Evolutionary conservation across 176 grass and related monocot species (phyloP).

Genomic region (Triticum monococcum): DNA sequence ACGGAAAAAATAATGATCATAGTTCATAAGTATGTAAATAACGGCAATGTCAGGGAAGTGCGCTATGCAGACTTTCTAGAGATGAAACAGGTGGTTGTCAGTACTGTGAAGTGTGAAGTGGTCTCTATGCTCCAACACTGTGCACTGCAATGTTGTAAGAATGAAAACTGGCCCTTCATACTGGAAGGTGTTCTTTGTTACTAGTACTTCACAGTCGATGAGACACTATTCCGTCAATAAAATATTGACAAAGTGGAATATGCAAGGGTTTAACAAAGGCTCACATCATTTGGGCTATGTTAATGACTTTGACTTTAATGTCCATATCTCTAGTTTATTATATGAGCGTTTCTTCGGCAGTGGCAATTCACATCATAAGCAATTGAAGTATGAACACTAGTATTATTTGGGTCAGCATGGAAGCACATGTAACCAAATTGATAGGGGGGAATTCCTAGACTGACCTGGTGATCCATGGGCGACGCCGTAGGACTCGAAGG

Average conservation of each 20-base stretch:
- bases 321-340: not conserved
- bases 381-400: not conserved
- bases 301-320: not conserved
- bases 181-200: not conserved
- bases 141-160: not conserved
- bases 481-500: conserved; percentile 86
- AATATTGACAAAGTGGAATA: not conserved
- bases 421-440: conserved; percentile 16
- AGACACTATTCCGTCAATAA: not conserved
- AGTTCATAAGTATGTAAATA: not conserved
- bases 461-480: conserved; percentile 76
- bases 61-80: not conserved
- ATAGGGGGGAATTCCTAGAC: not conserved
- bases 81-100: not conserved
- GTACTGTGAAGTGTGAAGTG: not conserved
- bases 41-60: not conserved
- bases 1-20: not conserved
- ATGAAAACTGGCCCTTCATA: not conserved
- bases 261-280: not conserved
- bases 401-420: not conserved
- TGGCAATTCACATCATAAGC: not conserved
- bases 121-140: not conserved
- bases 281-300: not conserved
- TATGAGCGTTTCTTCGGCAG: not conserved
- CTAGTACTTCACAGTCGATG: not conserved